phyloP scores from a whole-genome alignment of 331 rosid species.

The Acacia pycnantha region DNA sequence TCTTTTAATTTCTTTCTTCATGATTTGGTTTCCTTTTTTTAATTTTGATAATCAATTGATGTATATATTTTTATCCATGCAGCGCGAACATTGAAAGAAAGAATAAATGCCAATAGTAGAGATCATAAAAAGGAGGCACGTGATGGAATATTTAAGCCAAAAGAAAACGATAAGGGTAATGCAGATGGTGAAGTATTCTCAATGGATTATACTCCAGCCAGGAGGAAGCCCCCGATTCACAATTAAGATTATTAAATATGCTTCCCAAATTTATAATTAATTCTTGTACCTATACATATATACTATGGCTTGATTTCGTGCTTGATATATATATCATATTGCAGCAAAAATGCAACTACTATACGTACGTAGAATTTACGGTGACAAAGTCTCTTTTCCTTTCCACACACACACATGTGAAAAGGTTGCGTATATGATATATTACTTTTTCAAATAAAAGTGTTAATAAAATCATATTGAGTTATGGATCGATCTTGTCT shows the following conservation, averaged over 20 bases:
- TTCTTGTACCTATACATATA: neutral
- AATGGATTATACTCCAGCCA: conserved; percentile 79
- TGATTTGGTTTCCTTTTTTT: neutral
- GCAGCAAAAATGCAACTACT: neutral
- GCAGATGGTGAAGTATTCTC: conserved; percentile 49
- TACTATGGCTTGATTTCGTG: neutral
- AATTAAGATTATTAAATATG: conserved; percentile 36
- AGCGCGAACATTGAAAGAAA: conserved; percentile 55
- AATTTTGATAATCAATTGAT: neutral
- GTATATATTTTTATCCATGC: conserved; percentile 12
- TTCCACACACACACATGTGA: neutral
- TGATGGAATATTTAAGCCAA: conserved; percentile 28
- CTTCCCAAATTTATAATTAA: conserved; percentile 12
- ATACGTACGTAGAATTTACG: neutral
- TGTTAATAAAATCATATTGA: too few relatives aligned
- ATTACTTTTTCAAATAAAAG: neutral
- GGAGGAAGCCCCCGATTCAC: conserved; percentile 88
- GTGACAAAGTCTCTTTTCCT: neutral
- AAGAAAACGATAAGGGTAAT: conserved; percentile 40
- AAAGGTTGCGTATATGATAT: neutral
- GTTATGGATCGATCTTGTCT: neutral
- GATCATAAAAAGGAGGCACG: conserved; percentile 26
- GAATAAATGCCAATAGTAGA: neutral
- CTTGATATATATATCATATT: neutral
- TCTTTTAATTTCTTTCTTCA: neutral